Evolutionary conservation across 768 basidiomycete genomes (phyloP), one percentile per base, ranked within the genome.

Genomic region (Trametes coccinea): DNA sequence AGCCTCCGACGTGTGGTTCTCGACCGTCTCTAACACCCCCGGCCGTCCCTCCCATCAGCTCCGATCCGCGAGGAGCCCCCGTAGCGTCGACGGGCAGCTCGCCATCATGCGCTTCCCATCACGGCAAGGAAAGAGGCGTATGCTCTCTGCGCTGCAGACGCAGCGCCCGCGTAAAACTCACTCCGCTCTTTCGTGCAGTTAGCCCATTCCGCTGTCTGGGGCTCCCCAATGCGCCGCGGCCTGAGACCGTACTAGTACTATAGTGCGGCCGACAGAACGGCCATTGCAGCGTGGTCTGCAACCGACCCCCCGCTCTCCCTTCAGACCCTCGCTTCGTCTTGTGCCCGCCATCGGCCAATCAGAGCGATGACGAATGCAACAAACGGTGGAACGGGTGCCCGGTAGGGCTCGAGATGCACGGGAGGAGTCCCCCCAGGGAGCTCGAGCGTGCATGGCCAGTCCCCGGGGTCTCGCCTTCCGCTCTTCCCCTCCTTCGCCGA

Each of bases 381-480:
- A 50, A 17, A 29, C 30, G 56, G 56, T 27, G 56, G 50, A 48
- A 43, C 56, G 47, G 56, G 56, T 57, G 56, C 47, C 56, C 56
- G 56, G 45, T 44, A 40, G 37, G 34, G 16, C 41, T 41, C 37
- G 47, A 50, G 46, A 33, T 37, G 31, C 39, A n/a, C 34, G 54
- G 33, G 4, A 47, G 33, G 17, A 29, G 46, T 16, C 10, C 14
- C 33, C 45, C 45, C n/a, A 31, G 4, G n/a, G 48, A 50, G 34
- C 22, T 17, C 7, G 16, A 43, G 40, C 29, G 29, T 31, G 53
- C 53, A 55, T 31, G 53, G 43, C 56, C 57, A 52, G 49, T 59
- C 57, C 57, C 57, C 57, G 57, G 57, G 57, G 57, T 59, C 57
- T 44, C 40, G 29, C 48, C 40, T 33, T 41, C 57, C 43, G 31